phyloP scores from a whole-genome alignment of 179 eudicot species.

The Actinidia polygama region DNA sequence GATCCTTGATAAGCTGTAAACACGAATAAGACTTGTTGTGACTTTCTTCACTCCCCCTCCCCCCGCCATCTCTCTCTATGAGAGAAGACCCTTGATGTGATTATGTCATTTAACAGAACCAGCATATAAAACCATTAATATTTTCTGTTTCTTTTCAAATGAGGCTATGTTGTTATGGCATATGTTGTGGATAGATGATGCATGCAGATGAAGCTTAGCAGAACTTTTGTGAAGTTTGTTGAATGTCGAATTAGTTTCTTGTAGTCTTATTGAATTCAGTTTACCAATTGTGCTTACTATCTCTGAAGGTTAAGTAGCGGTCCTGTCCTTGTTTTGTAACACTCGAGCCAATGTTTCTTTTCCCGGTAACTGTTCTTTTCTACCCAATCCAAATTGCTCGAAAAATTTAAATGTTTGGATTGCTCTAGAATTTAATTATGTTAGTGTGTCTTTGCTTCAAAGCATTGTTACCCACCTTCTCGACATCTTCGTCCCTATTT shows the following conservation, averaged over 20 bases:
- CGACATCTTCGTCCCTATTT: neutral
- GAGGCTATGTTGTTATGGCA: neutral
- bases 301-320: neutral
- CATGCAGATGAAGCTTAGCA: neutral
- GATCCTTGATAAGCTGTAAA: neutral
- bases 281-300: neutral
- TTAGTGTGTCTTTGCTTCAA: neutral
- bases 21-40: neutral
- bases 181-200: neutral
- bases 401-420: too few species aligned
- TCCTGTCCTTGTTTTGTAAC: too few species aligned
- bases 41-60: too few species aligned
- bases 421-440: neutral
- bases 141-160: neutral
- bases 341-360: too few species aligned
- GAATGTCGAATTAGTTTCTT: neutral
- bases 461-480: neutral
- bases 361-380: neutral
- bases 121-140: neutral
- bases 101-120: too few species aligned
- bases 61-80: too few species aligned
- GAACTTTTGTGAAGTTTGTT: neutral
- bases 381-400: too few species aligned
- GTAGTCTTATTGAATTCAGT: neutral
- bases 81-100: neutral